These are phyloP conservation scores for Fusarium incarnatum DNA, from an alignment of 2,329 filamentous ascomycete species.

Conservation along the genomic window DNA sequence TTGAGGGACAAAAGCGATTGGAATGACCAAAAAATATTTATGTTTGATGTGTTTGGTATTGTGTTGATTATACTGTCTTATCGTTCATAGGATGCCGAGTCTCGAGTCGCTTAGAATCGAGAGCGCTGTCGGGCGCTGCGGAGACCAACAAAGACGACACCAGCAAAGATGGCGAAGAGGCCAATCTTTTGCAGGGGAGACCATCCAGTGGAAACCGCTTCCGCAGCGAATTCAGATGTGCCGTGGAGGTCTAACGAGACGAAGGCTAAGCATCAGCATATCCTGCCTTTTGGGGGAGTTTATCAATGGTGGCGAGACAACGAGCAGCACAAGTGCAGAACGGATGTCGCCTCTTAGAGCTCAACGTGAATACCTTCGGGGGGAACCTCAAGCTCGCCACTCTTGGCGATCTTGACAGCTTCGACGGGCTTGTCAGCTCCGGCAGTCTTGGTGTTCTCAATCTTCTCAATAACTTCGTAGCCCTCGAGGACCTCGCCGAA, in stretches of 20 bases:
- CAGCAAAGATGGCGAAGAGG: slow-evolving; percentile 39
- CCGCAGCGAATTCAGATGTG: slow-evolving; percentile 38
- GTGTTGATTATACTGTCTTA: slow-evolving; percentile 29
- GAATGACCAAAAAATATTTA: neutral
- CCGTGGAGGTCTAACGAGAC: slow-evolving; percentile 47
- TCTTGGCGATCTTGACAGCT: slow-evolving; percentile 82
- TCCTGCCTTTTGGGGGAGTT: slow-evolving; percentile 33
- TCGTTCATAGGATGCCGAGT: slow-evolving; percentile 12
- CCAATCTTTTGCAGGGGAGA: slow-evolving; percentile 41
- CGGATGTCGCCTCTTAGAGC: slow-evolving; percentile 68
- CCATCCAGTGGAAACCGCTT: slow-evolving; percentile 35
- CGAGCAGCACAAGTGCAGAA: slow-evolving; percentile 42
- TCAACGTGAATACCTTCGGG: slow-evolving; percentile 94
- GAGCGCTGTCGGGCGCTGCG: slow-evolving; percentile 39
- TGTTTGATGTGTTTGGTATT: slow-evolving; percentile 18
- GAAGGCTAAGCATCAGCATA: slow-evolving; percentile 52
- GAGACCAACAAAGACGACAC: slow-evolving; percentile 37
- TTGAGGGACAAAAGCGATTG: neutral
- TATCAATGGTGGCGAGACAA: slow-evolving; percentile 36
- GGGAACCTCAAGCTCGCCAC: slow-evolving; percentile 84
- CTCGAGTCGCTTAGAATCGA: slow-evolving; percentile 29
- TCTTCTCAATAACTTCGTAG: slow-evolving; percentile 82
- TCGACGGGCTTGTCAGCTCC: slow-evolving; percentile 74
- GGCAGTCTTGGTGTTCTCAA: slow-evolving; percentile 76
- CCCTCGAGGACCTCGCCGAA: slow-evolving; percentile 91